Evolutionary conservation across 1,139 yeast genomes (phyloP), one percentile per base, ranked within the genome.

Genomic region (Zygosaccharomyces pseudobailii): DNA sequence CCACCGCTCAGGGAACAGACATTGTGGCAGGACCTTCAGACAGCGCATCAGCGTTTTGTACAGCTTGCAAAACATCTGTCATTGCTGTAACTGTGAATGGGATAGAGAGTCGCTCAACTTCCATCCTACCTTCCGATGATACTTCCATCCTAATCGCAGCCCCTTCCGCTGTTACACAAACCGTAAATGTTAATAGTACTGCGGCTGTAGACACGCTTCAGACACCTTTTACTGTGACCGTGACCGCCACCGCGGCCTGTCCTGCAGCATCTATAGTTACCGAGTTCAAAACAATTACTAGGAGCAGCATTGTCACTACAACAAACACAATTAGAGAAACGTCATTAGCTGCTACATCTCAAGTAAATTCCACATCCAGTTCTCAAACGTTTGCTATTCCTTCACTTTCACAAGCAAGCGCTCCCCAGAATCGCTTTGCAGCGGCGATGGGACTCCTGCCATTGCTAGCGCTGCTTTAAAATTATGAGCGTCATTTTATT

Each of bases 261-360:
- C 27, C 39, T n/a, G 39, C 27, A 22, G 39, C 10, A 5, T 36
- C 39, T 22, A 22, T 17, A 10, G n/a, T 36, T n/a, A 7, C n/a
- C n/a, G 23, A 36, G 17, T 36, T 21, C 5, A 10, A 20, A n/a
- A 13, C 31, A 36, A 38, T 30, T 10, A n/a, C 19, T n/a, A 6
- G 13, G 19, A 30, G 13, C 6, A n/a, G 13, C 33, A 30, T 19
- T n/a, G 19, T n/a, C 6, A 30, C 33, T n/a, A 30, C 33, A 10
- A 30, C 33, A 10, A 10, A n/a, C 33, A 30, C 33, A n/a, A 21
- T 25, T 13, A 10, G n/a, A 19, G 19, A 9, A n/a, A 23, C 24
- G 17, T 38, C 30, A 24, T 13, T 38, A 28, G 34, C 27, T 17
- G 41, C 33, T 38, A 25, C 23, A 38, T 38, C 41, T 23, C 34